Evolutionary conservation across 495 filamentous ascomycete species (phyloP).

Genomic region (Elasticomyces elasticus): DNA sequence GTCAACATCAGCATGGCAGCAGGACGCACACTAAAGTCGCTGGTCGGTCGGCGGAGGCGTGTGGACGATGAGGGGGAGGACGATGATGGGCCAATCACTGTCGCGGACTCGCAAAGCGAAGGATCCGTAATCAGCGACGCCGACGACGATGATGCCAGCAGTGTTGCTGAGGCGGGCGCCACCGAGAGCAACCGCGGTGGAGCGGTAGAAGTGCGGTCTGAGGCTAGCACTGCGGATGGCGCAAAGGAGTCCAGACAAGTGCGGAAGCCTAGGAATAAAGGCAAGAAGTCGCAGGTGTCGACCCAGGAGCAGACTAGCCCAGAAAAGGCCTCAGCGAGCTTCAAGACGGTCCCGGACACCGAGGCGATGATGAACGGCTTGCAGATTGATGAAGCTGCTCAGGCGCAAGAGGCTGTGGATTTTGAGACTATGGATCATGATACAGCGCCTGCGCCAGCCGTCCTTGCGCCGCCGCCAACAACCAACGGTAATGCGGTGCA

Average conservation of each 20-base stretch:
- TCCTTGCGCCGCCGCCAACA: conserved; percentile 16
- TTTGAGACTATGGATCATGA: conserved; percentile 50
- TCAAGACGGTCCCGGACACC: conserved; percentile 52
- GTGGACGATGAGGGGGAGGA: conserved; percentile 25
- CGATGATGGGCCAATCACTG: conserved; percentile 20
- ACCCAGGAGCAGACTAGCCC: neutral
- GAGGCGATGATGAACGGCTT: conserved; percentile 83
- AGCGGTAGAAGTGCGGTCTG: neutral
- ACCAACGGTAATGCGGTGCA: conserved; percentile 33
- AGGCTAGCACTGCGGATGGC: conserved; percentile 5
- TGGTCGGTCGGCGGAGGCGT: conserved; percentile 22
- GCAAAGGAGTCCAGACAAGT: conserved; percentile 12
- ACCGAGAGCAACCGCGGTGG: conserved; percentile 34
- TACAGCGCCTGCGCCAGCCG: neutral
- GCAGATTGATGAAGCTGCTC: conserved; percentile 42
- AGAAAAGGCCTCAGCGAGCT: conserved; percentile 12
- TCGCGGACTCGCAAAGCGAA: conserved; percentile 25
- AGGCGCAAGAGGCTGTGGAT: conserved; percentile 49
- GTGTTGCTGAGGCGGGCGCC: conserved; percentile 58
- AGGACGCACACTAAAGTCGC: conserved; percentile 11
- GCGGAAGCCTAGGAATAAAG: conserved; percentile 30
- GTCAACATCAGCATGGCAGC: conserved; percentile 18
- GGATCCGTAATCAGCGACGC: conserved; percentile 22
- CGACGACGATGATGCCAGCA: conserved; percentile 40
- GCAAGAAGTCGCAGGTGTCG: conserved; percentile 10